phyloP scores from a whole-genome alignment of 371 early-diverging fungal species.

The Mortierella sp. region DNA sequence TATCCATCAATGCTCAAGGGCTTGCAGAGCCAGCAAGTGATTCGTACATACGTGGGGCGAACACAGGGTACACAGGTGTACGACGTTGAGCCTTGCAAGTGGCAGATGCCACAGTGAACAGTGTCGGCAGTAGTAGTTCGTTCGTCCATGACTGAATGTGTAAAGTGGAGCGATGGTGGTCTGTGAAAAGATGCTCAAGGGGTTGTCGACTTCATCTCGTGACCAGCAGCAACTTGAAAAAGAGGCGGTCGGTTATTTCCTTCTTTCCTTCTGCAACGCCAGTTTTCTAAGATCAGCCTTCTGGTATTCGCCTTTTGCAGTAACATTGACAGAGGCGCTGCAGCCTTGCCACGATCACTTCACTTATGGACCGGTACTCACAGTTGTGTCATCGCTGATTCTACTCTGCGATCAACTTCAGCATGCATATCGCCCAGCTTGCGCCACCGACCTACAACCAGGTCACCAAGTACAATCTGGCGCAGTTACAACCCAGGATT shows the following conservation, averaged over 20 bases:
- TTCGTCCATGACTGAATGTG: conserved; percentile 23
- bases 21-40: no score
- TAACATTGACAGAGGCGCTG: no score
- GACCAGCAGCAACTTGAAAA: no score
- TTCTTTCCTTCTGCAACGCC: no score
- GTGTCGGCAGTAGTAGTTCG: conserved; percentile 8
- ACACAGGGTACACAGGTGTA: conserved; percentile 49
- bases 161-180: neutral
- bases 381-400: neutral
- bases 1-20: no score
- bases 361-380: no score
- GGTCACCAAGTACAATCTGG: conserved; percentile 63
- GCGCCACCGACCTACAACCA: conserved; percentile 54
- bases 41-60: conserved; percentile 38
- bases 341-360: no score
- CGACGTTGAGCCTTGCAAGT: conserved; percentile 38
- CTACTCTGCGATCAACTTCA: neutral
- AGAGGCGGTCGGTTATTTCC: no score
- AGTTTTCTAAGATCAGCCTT: no score
- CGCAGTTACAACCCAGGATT: conserved; percentile 54
- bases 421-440: conserved; percentile 18
- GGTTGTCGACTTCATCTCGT: no score
- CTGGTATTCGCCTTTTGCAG: no score
- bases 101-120: conserved; percentile 43
- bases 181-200: no score